Percentiles rank a stretch among this genome's conserved stretches.
Conservation (phyloP, 345 rosid species). For the Citrus cavaleriei region DNA sequence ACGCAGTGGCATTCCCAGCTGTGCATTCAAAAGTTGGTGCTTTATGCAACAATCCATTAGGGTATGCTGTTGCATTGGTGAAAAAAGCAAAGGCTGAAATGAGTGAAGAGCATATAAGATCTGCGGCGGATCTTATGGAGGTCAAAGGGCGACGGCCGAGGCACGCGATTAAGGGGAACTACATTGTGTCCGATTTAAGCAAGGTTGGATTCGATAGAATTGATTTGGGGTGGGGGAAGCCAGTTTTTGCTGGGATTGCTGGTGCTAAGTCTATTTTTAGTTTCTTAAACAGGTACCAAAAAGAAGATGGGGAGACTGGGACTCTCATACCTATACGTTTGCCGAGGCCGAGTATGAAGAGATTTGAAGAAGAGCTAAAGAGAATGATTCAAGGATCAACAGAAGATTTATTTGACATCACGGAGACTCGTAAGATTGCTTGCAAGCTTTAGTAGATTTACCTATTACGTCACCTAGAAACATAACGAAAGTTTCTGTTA, state of each 20-base stretch:
- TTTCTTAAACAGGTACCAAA: neutral
- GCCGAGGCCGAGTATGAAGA: constrained; percentile 20
- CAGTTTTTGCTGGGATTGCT: constrained; percentile 13
- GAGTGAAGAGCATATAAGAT: constrained; percentile 17
- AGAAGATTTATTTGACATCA: neutral
- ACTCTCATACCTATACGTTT: constrained; percentile 13
- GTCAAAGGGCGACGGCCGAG: constrained; percentile 5
- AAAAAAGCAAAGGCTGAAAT: constrained; percentile 27
- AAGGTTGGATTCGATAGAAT: constrained; percentile 3
- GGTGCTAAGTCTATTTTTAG: constrained; percentile 1
- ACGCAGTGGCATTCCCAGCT: constrained; percentile 28
- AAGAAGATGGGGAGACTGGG: constrained; percentile 18
- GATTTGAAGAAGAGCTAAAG: constrained; percentile 15
- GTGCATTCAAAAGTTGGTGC: constrained; percentile 23
- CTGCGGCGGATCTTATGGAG: constrained; percentile 13
- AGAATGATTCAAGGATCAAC: neutral
- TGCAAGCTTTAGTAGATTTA: neutral
- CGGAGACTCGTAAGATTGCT: neutral
- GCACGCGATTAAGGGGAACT: neutral
- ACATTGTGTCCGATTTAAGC: constrained; percentile 1
- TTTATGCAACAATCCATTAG: constrained; percentile 19
- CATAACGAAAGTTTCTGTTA: too few relatives aligned
- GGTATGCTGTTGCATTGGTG: constrained; percentile 32
- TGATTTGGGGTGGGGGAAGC: constrained; percentile 33
- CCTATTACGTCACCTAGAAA: too few relatives aligned